Evolutionary conservation across 441 rosid genomes (phyloP), one percentile per base, ranked within the genome.

Genomic region (Populus hybrid): DNA sequence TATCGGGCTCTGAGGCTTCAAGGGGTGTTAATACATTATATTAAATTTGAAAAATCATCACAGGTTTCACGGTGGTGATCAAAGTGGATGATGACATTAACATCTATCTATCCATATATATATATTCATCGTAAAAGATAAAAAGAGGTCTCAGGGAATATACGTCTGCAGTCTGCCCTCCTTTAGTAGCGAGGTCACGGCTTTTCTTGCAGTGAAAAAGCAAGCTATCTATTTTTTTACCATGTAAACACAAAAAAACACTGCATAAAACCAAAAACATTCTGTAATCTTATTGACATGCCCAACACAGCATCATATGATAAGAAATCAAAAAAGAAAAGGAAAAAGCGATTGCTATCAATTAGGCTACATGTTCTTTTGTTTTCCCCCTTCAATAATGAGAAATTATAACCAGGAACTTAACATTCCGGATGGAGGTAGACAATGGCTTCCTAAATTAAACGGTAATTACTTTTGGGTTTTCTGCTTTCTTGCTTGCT

Each of bases 141-240:
- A 87, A 86, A 87, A 86, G 84, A 86, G 53, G 69, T 57, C 8
- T 10, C 36, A 75, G 83, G 79, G 91, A 87, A 88, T 87, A 84
- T 88, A 82, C 90, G 80, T 77, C 77, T 75, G 78, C 90, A 81
- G 78, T 9, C 24, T 69, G 63, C 75, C 65, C 79, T 71, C 42
- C 84, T 82, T 80, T 74, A 76, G 72, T 75, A 11, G 50, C 4
- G 14, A 28, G 70, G 74, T 66, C 78, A 36, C 85, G 28, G 83
- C 87, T 85, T 87, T 82, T 82, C 75, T 76, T 30, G 82, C 80
- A 36, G 72, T 8, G 12, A 35, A 32, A 78, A 61, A 61, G 65
- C 65, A 21, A n/a, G 11, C 5, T 61, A 61, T 61, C 65, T 7
- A 61, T 61, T 61, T 61, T 38, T 21, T 61, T 21, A 61, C 26